A percentile compares a stretch with the other conserved stretches of the same genome.
These are phyloP conservation scores for Podosphaera fusca DNA, from an alignment of 2,329 filamentous ascomycete species.

Conservation along the genomic window DNA sequence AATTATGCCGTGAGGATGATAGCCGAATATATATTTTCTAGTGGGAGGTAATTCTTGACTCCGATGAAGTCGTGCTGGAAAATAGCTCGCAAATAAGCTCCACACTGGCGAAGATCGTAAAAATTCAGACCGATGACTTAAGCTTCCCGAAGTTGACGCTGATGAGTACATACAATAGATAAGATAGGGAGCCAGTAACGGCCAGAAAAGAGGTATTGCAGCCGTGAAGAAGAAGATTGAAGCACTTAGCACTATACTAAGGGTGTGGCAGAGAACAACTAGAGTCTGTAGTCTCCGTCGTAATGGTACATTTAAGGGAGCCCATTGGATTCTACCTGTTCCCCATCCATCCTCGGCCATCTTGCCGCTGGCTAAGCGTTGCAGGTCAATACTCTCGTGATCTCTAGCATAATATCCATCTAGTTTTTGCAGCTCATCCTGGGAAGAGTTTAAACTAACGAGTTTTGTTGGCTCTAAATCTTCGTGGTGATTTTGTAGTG, in stretches of 20 bases:
- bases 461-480: no score
- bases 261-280: slow-evolving; percentile 50
- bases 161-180: slow-evolving; percentile 65
- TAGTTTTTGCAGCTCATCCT: no score
- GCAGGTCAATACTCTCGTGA: no score
- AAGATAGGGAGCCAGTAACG: slow-evolving; percentile 50
- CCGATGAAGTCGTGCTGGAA: slow-evolving; percentile 70
- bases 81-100: slow-evolving; percentile 81
- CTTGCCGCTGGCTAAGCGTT: slow-evolving; percentile 11
- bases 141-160: slow-evolving; percentile 49
- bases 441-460: no score
- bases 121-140: slow-evolving; percentile 52
- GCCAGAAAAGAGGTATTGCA: slow-evolving; percentile 82
- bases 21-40: slow-evolving; percentile 88
- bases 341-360: slow-evolving; percentile 16
- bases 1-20: slow-evolving; percentile 94
- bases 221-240: slow-evolving; percentile 78
- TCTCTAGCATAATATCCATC: no score
- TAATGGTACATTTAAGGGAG: slow-evolving; percentile 52
- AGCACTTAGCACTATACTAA: slow-evolving; percentile 45
- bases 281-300: slow-evolving; percentile 54
- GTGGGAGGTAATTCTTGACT: slow-evolving; percentile 56
- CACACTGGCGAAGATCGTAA: slow-evolving; percentile 54
- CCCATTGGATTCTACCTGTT: slow-evolving; percentile 47
- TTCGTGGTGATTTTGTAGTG: no score